phyloP scores from a whole-genome alignment of 495 filamentous ascomycete genomes.

The Astrothelium subdiscretum region DNA sequence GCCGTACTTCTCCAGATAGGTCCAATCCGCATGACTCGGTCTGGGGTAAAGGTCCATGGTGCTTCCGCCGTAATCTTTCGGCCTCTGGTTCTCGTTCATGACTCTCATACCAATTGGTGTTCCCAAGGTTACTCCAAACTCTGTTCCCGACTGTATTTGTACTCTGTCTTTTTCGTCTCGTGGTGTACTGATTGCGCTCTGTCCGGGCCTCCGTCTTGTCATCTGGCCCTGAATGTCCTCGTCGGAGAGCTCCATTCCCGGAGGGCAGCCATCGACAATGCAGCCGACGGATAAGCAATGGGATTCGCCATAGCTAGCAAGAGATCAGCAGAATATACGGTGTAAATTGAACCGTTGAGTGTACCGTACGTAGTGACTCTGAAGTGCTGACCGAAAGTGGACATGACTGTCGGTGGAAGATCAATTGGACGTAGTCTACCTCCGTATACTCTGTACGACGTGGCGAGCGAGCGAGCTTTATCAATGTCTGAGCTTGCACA shows the following conservation, averaged over 20 bases:
- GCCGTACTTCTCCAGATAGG: slow-evolving; percentile 94
- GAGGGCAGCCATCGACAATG: slow-evolving; percentile 55
- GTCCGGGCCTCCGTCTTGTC: slow-evolving; percentile 81
- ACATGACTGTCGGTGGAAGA: slow-evolving; percentile 57
- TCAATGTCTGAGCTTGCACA: no score
- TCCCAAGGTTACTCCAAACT: slow-evolving; percentile 83
- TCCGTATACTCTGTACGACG: no score
- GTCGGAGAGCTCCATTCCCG: slow-evolving; percentile 80
- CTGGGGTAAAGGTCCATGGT: slow-evolving; percentile 90
- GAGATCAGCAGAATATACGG: background rate
- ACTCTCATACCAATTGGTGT: slow-evolving; percentile 87
- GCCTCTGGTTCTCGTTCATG: slow-evolving; percentile 83
- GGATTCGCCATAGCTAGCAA: slow-evolving; percentile 21
- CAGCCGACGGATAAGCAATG: slow-evolving; percentile 30
- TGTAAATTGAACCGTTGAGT: background rate
- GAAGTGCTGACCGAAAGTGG: slow-evolving; percentile 76
- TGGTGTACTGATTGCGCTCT: slow-evolving; percentile 82
- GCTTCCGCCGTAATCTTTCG: slow-evolving; percentile 81
- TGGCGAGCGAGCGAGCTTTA: no score
- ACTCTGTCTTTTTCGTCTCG: slow-evolving; percentile 88
- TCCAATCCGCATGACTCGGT: slow-evolving; percentile 92
- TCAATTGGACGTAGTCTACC: no score
- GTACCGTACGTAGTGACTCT: slow-evolving; percentile 26
- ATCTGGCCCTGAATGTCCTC: slow-evolving; percentile 90
- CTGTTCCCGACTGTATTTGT: slow-evolving; percentile 86